Percentiles rank a stretch among this genome's conserved stretches.
phyloP scores from a whole-genome alignment of 2,329 filamentous ascomycete species.

The Aspergillus uvarum region DNA sequence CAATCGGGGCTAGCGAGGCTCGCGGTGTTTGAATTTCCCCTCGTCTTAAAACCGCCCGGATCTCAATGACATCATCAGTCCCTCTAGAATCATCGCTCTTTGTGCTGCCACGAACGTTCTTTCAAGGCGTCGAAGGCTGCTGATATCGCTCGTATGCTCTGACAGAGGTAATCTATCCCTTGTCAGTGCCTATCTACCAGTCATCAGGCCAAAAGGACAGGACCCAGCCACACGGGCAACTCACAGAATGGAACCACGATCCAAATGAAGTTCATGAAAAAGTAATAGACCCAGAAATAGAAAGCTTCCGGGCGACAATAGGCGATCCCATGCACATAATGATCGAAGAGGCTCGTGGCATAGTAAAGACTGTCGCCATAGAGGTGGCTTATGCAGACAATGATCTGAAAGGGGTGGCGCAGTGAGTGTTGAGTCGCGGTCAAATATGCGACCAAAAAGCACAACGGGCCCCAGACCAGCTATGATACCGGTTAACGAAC shows the following conservation, averaged over 20 bases:
- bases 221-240: constrained; percentile 25
- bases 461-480: constrained; percentile 63
- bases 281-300: constrained; percentile 67
- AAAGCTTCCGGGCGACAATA: constrained; percentile 63
- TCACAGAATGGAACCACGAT: constrained; percentile 60
- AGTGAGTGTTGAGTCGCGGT: constrained; percentile 56
- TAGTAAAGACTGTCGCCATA: constrained; percentile 67
- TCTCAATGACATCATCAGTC: constrained; percentile 2
- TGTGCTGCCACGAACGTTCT: constrained; percentile 21
- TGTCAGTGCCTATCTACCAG: not conserved
- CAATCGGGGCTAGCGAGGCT: not conserved
- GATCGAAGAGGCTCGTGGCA: constrained; percentile 62
- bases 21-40: not conserved
- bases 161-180: not conserved
- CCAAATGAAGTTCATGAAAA: constrained; percentile 67
- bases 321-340: constrained; percentile 52
- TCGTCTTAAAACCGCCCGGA: not conserved
- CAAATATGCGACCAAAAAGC: constrained; percentile 56
- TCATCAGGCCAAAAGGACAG: not conserved
- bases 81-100: constrained; percentile 24
- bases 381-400: constrained; percentile 63
- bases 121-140: constrained; percentile 28
- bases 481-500: constrained; percentile 26
- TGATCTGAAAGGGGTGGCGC: constrained; percentile 59
- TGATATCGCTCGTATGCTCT: constrained; percentile 33